Evolutionary conservation across 352 stramenopile species (phyloP), one percentile per base, ranked within the genome.

Genomic region (Phytophthora pini): DNA sequence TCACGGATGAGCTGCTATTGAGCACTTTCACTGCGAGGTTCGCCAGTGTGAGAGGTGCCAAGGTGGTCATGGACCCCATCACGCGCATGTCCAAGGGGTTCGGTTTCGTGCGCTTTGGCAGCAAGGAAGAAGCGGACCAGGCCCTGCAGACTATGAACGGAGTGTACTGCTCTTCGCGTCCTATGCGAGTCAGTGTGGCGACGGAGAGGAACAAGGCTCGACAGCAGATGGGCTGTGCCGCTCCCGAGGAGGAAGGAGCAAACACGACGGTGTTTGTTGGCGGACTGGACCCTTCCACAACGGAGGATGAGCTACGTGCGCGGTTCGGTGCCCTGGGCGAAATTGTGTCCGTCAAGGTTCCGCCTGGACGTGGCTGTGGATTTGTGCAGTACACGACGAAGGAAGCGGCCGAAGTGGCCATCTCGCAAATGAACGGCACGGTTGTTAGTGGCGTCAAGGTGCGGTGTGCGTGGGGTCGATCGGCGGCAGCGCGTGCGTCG

Each of bases 211-310:
- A 88, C 56, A 82, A 78, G 52, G 31, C 62, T 44, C 71, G 80
- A 34, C 67, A 72, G 36, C 70, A 70, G 49, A 22, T 44, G 48
- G 60, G 38, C 5, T 81, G 80, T 40, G 43, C 70, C 8, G 58
- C 38, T 45, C 62, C 27, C 2, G 77, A 90, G 32, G 80, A 87
- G 13, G 85, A 95, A 44, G 82, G 73, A 26, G 52, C 86, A 6
- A 97, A 97, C 66, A 97, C 91, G 47, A 98, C 92, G 4, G 91
- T 98, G 17, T 98, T 98, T 78, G 87, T 98, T 6, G 92, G 92
- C 13, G 91, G 91, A 26, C 69, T 98, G 47, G 88, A 95, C 49
- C 74, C 92, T 24, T 82, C 59, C 6, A 86, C 83, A 5, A 92
- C 89, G 2, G 89, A 93, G 27, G 90, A 97, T 4, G 92, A 97